Base-by-base conservation (phyloP, 495 filamentous ascomycete species). In the Tuber microsphaerosporum region DNA sequence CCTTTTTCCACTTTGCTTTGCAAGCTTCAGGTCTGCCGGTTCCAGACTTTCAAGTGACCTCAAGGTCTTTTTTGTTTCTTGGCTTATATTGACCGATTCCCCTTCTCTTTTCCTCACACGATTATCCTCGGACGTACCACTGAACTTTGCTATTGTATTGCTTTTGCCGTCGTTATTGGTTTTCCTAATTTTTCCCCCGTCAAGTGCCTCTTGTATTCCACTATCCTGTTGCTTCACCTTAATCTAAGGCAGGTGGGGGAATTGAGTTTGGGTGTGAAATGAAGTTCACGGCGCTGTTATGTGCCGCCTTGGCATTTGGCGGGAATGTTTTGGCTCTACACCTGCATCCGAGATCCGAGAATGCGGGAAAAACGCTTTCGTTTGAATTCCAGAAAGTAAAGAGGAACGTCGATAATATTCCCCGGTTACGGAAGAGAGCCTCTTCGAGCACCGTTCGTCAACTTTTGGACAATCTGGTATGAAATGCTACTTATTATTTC, bases 301-400 rank as follows among this genome's bases (percentile, higher is more conserved):
- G 44, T 79, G 46, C 73, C 37, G 37, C 70, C 43, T 43, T 79
- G 70, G 73, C 56, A 37, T 45, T 79, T 22, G n/a, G 69, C 22
- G 61, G 73, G 69, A 48, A 43, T 56, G 45, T 44, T 65, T 48
- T 75, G 41, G 56, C 77, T 70, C 39, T 79, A 56, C 74, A 75
- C 42, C 71, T 79, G 41, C 75, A 73, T 22, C 61, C 56, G 7
- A 76, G 72, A 12, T 72, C 77, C 70, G 73, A 68, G 41, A 48
- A 31, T n/a, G 78, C 76, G 14, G 51, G n/a, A 16, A 79, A 73
- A 68, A 77, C 77, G 26, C 81, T 75, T 22, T 75, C 80, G 69
- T 82, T 83, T 69, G 74, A 69, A 43, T 83, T 83, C 70, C 73
- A 82, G 42, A 83, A 83, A 26, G 76, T 83, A 37, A 83, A 74